A percentile compares a stretch with the other conserved stretches of the same genome.
phyloP scores from a whole-genome alignment of 306 rosid species.

The Crotalaria pallida region DNA sequence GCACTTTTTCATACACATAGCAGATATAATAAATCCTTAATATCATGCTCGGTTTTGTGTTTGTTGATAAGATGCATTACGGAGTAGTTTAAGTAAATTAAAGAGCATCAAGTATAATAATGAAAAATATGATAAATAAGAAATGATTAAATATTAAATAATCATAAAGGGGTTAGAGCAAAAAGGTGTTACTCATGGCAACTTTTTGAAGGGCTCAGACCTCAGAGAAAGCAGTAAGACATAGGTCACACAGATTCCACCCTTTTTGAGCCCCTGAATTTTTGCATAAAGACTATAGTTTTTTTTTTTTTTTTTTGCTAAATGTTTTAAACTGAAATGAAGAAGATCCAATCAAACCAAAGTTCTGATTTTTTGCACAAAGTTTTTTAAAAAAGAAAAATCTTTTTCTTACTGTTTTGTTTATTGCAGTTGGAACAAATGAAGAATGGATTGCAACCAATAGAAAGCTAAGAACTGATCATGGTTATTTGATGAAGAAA shows the following conservation, averaged over 20 bases:
- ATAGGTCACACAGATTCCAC: conserved; percentile 5
- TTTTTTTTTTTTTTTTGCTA: neutral
- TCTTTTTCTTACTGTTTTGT: no score
- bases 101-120: no score
- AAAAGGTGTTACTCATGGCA: conserved; percentile 21
- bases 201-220: conserved; percentile 28
- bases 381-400: neutral
- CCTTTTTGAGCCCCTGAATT: neutral
- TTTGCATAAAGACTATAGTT: neutral
- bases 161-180: neutral
- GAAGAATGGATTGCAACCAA: no score
- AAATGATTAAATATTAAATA: neutral
- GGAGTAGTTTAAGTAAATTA: no score
- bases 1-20: neutral
- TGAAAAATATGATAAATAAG: neutral
- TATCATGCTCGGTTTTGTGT: no score
- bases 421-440: neutral
- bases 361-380: neutral
- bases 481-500: neutral
- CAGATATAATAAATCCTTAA: no score
- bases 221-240: neutral
- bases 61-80: no score
- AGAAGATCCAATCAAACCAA: conserved; percentile 1
- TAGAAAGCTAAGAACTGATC: no score
- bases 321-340: neutral